Evolutionary conservation across 2,329 filamentous ascomycete species (phyloP), one percentile per base, ranked within the genome.

Genomic region (Ophiognomonia clavigignenti-juglandacearum): DNA sequence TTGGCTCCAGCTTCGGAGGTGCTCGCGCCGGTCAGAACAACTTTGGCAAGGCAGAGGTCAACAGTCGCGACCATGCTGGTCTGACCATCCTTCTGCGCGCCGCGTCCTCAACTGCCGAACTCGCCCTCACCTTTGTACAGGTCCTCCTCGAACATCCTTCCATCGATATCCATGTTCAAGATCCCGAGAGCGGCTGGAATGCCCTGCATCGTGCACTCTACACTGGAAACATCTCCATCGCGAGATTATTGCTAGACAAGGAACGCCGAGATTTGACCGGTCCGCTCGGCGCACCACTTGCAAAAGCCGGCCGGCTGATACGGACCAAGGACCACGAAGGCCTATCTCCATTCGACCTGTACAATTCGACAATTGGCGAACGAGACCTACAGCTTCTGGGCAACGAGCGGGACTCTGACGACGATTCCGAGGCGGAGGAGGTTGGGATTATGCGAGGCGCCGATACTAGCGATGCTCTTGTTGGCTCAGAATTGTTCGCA

Each of bases 301-400:
- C 80, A 54, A 81, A 81, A 58, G 79, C 83, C 26, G 83, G 85
- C 9, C 85, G 84, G 23, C 70, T 97, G 35, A 91, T 96, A 59
- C 96, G 95, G 69, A 88, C 93, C 43, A 98, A 97, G 64, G 93
- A 98, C 60, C 83, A 87, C 49, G 93, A 97, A 66, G 92, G 92
- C 9, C 90, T 95, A 61, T 95, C 90, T 55, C 92, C 93, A 0
- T 92, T 97, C 56, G 93, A 97, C 63, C 70, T 98, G 10, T 97
- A 95, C 59, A 86, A 88, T 53, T 82, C 87, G 32, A 96, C 89
- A 0, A 93, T 96, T 56, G 84, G 85, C 41, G 78, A 86, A 47
- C 80, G 87, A n/a, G 80, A 78, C n/a, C 63, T 89, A 14, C 75
- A 77, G 47, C 63, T 59, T 10, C 49, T 54, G 27, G 59, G 56